These are phyloP conservation scores for Fomitopsis palustris DNA, from an alignment of 1,284 basidiomycete species.

Conservation along the genomic window DNA sequence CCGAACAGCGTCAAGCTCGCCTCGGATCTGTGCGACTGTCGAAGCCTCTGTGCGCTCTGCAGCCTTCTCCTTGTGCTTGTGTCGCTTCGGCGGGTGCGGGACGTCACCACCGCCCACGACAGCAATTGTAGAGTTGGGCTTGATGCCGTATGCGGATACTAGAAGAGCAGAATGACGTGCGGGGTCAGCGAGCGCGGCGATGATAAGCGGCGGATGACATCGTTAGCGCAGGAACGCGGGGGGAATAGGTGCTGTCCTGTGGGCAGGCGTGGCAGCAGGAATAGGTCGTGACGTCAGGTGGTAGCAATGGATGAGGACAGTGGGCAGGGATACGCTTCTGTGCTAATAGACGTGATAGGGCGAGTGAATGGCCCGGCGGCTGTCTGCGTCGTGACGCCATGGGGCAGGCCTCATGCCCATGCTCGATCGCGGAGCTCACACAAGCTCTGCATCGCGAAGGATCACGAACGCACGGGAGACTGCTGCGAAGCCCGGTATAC, in stretches of 20 bases:
- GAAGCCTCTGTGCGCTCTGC: slow-evolving; percentile 45
- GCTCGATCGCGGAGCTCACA: not conserved
- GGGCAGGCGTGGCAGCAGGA: not conserved
- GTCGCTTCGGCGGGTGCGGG: slow-evolving; percentile 22
- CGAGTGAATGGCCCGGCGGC: slow-evolving; percentile 3
- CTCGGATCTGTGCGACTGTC: slow-evolving; percentile 52
- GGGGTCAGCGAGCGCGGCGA: not conserved
- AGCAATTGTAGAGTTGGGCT: slow-evolving; percentile 56
- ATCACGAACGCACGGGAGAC: not conserved
- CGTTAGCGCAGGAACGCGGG: slow-evolving; percentile 3
- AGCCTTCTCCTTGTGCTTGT: slow-evolving; percentile 19
- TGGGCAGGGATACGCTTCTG: not conserved
- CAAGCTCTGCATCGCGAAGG: not conserved
- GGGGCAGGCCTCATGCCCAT: not conserved
- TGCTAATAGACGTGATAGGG: not conserved
- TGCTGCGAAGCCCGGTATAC: not conserved
- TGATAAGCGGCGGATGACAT: slow-evolving; percentile 1
- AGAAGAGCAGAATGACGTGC: slow-evolving; percentile 5
- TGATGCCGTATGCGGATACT: slow-evolving; percentile 67
- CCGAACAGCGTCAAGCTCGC: slow-evolving; percentile 57
- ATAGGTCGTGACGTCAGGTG: slow-evolving; percentile 3
- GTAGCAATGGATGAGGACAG: not conserved
- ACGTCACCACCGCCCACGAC: slow-evolving; percentile 47
- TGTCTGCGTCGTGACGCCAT: not conserved
- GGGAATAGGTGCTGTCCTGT: not conserved